A percentile compares a stretch with the other conserved stretches of the same genome.
Conservation (phyloP, 352 stramenopile genomes). For the Phytophthora citricola region DNA sequence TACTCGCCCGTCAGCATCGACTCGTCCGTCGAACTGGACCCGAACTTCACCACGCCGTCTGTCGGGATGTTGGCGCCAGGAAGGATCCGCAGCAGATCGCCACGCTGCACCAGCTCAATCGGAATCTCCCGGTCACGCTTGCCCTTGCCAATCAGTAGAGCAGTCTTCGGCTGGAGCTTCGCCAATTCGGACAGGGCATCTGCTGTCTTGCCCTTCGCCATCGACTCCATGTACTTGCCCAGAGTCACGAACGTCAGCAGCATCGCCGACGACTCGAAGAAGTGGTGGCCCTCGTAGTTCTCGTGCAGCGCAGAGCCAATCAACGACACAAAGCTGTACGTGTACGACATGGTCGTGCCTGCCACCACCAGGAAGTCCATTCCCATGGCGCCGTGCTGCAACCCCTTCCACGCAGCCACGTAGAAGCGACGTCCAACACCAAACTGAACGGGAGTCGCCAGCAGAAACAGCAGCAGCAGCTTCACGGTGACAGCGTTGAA, state of each 20-base stretch:
- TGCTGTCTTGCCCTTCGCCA: conserved; percentile 87
- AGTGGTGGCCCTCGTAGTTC: conserved; percentile 82
- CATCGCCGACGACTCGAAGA: conserved; percentile 90
- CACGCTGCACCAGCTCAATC: conserved; percentile 86
- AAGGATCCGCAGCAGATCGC: conserved; percentile 73
- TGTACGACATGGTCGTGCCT: conserved; percentile 86
- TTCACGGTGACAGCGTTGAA: conserved; percentile 84
- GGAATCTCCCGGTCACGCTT: conserved; percentile 74
- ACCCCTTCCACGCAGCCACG: conserved; percentile 78
- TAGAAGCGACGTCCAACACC: conserved; percentile 83
- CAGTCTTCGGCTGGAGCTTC: conserved; percentile 83
- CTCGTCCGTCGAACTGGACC: conserved; percentile 75
- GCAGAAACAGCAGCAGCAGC: conserved; percentile 84
- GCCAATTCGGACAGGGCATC: conserved; percentile 75
- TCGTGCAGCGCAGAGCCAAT: conserved; percentile 64
- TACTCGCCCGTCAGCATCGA: conserved; percentile 90
- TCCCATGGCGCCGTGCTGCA: conserved; percentile 88
- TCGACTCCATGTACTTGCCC: conserved; percentile 90
- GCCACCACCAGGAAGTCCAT: conserved; percentile 91
- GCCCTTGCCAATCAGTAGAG: conserved; percentile 60
- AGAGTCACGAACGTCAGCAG: conserved; percentile 88
- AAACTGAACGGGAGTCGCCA: conserved; percentile 89
- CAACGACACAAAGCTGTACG: conserved; percentile 86
- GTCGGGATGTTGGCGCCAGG: conserved; percentile 84
- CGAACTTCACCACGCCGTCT: conserved; percentile 80